These are phyloP conservation scores for Penicillium desertorum DNA, from an alignment of 495 filamentous ascomycete genomes.

Conservation along the genomic window DNA sequence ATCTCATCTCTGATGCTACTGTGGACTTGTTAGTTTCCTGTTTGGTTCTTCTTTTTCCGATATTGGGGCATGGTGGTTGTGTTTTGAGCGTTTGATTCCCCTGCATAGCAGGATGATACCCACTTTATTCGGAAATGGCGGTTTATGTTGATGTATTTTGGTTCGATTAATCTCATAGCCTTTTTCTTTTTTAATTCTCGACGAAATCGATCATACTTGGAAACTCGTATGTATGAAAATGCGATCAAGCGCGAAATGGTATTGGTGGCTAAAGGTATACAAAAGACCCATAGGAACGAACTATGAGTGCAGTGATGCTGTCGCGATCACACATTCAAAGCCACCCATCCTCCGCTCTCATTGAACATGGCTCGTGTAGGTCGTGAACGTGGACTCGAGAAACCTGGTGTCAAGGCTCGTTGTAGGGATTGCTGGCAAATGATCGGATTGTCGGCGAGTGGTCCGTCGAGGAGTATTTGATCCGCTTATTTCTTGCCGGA, in stretches of 20 bases:
- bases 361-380: conserved; percentile 37
- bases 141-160: not conserved
- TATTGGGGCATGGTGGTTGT: conserved; percentile 4
- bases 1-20: conserved; percentile 5
- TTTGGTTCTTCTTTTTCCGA: conserved; percentile 5
- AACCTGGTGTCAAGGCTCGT: conserved; percentile 1
- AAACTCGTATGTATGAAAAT: conserved; percentile 5
- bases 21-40: not conserved
- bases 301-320: conserved; percentile 8
- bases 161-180: not conserved
- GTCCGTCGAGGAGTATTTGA: not conserved
- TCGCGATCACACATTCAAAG: conserved; percentile 5
- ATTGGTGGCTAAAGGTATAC: conserved; percentile 15
- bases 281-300: not conserved
- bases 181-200: not conserved
- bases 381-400: conserved; percentile 29
- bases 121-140: conserved; percentile 2
- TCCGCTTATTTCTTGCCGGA: conserved; percentile 75
- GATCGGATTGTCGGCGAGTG: not conserved
- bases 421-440: not conserved
- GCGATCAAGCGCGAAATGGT: conserved; percentile 12
- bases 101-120: conserved; percentile 13
- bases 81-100: conserved; percentile 13
- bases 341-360: conserved; percentile 16
- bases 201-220: not conserved